Base-by-base conservation (phyloP, 2,329 filamentous ascomycete genomes). In the Pseudogymnoascus sp. region DNA sequence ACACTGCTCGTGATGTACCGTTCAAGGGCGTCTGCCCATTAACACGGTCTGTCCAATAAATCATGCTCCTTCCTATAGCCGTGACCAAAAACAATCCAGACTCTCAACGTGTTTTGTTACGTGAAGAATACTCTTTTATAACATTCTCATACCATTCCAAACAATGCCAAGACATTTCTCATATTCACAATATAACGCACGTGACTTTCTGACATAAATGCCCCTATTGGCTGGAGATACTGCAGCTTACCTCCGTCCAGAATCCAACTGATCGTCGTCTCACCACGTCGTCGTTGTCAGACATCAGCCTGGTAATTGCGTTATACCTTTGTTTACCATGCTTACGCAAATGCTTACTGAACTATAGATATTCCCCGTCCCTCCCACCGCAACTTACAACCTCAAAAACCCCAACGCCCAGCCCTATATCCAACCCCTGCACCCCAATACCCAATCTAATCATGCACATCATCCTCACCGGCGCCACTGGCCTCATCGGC, bases 401-500 rank as follows among this genome's bases (percentile, higher is more conserved):
- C 6, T 51, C 45, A 25, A 28, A 43, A n/a, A 28, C 23, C 13
- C 14, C 14, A 16, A 28, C 14, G 1, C 7, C 14, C 2, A 5
- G 8, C 13, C 14, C 45, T 21, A 48, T 54, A 14, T 54, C 14
- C 25, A 54, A 54, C 3, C 45, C 45, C 45, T 54, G 45, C 45
- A 54, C 6, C 3, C 23, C 6, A 1, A 54, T n/a, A 7, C 14
- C 13, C 23, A 54, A 16, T 8, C 23, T 28, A 54, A 8, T 37
- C 61, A 86, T 86, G 83, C 84, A 87, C 76, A 78, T 89, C 70
- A 85, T 89, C 65, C 79, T 89, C 61, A 89, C 86, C 0, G 86
- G 86, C n/a, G 86, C 85, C 10, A 89, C 86, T 0, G 87, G 87
- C 70, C 79, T 89, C 1, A 82, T 89, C 37, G 87, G 87, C 71